Evolutionary conservation across 2,329 filamentous ascomycete species (phyloP), one percentile per base, ranked within the genome.

Genomic region (Cryphonectria nitschkei): DNA sequence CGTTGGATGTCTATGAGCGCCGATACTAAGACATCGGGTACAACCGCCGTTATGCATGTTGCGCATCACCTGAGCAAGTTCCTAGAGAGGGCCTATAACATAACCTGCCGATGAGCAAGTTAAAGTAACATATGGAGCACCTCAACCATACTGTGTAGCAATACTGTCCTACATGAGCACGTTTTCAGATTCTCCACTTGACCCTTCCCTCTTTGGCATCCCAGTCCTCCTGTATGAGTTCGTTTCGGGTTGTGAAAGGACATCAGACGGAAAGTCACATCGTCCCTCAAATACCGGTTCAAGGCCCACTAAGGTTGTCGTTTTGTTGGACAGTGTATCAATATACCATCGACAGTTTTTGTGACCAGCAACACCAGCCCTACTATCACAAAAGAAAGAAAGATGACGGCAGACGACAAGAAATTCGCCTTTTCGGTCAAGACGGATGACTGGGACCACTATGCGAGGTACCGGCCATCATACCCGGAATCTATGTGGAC

Each of bases 401-500:
- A 19, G 26, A 68, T 68, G 67, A 58, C 58, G 19, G 29, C 58
- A 63, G 58, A 62, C 46, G 19, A 68, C 34, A 58, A 64, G 22
- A 63, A 29, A 19, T 68, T 68, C 8, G 67, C 60, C 32, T 68
- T 68, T 41, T 68, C 67, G 22, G 67, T 68, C 43, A 64, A 68
- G 26, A 68, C 67, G 26, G 67, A 68, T 41, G 37, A 62, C 29
- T 72, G 71, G 71, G 67, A 70, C 19, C 71, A 72, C 22, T 72
- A 72, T 62, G 39, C 68, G 62, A 46, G 65, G 9, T 68, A 56
- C n/a, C 61, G 71, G 9, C 71, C 71, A 2, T 52, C 68, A 1
- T 72, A 72, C 56, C 71, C 71, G 14, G 65, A 70, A 2, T 68
- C 61, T 3, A 65, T 72, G 65, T 72, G 68, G 68, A 39, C 14